These are phyloP conservation scores for Alternaria arbusti DNA, from an alignment of 2,329 filamentous ascomycete species.

Conservation along the genomic window DNA sequence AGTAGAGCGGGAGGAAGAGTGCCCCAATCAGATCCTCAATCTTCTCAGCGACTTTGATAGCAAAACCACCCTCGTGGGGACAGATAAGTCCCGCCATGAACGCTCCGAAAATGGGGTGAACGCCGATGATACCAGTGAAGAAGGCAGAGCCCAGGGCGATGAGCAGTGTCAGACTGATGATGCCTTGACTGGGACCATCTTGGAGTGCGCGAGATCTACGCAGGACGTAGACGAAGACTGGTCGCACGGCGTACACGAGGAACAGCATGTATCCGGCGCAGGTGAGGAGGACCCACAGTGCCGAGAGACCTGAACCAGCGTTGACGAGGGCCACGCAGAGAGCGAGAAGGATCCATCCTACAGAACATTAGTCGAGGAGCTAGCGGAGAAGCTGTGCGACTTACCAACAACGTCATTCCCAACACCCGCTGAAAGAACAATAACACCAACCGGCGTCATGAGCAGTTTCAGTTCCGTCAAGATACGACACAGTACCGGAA, in stretches of 20 bases:
- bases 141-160: conserved; percentile 80
- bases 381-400: conserved; percentile 4
- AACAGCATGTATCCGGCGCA: conserved; percentile 78
- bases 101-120: conserved; percentile 93
- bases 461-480: conserved; percentile 89
- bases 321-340: conserved; percentile 94
- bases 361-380: conserved; percentile 6
- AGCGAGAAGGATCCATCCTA: conserved; percentile 85
- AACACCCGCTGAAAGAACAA: conserved; percentile 87
- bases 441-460: conserved; percentile 81
- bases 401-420: conserved; percentile 82
- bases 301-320: conserved; percentile 79
- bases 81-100: conserved; percentile 90
- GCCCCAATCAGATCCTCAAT: conserved; percentile 88
- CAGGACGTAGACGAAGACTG: conserved; percentile 76
- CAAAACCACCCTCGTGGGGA: conserved; percentile 87
- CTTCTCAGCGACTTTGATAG: conserved; percentile 90
- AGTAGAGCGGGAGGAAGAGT: conserved; percentile 88
- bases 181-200: conserved; percentile 84
- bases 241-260: conserved; percentile 74
- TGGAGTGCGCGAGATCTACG: conserved; percentile 77
- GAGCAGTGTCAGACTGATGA: conserved; percentile 82
- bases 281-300: conserved; percentile 82
- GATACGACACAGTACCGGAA: conserved; percentile 93
- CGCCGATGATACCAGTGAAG: conserved; percentile 88